Evolutionary conservation across 306 rosid species (phyloP).

Genomic region (Inga oerstediana): DNA sequence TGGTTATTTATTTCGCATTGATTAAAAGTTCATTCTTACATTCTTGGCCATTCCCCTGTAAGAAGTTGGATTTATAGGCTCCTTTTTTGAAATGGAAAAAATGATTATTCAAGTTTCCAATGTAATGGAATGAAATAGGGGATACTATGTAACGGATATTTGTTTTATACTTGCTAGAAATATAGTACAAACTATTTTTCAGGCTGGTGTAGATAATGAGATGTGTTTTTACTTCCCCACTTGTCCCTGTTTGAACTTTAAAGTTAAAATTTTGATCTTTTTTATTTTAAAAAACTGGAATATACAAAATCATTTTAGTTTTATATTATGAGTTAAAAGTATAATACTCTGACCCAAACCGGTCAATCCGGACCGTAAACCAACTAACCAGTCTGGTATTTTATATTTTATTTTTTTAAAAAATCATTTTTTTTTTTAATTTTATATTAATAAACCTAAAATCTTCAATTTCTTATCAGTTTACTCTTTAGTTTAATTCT

Average conservation of each 20-base stretch:
- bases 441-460: no score
- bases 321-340: background rate
- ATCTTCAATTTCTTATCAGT: no score
- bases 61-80: conserved; percentile 6
- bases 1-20: background rate
- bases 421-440: no score
- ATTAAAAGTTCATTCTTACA: background rate
- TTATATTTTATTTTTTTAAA: no score
- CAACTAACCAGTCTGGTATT: no score
- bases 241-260: background rate
- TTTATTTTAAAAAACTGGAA: no score
- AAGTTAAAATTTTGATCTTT: no score
- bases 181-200: background rate
- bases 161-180: background rate
- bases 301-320: no score
- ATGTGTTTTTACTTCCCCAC: background rate
- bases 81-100: background rate
- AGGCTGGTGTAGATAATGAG: background rate
- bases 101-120: background rate
- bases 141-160: background rate
- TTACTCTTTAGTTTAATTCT: no score
- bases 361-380: no score
- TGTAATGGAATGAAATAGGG: background rate
- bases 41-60: background rate
- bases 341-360: no score